Evolutionary conservation across 768 basidiomycete species (phyloP).

Genomic region (Leccinellum albellum): DNA sequence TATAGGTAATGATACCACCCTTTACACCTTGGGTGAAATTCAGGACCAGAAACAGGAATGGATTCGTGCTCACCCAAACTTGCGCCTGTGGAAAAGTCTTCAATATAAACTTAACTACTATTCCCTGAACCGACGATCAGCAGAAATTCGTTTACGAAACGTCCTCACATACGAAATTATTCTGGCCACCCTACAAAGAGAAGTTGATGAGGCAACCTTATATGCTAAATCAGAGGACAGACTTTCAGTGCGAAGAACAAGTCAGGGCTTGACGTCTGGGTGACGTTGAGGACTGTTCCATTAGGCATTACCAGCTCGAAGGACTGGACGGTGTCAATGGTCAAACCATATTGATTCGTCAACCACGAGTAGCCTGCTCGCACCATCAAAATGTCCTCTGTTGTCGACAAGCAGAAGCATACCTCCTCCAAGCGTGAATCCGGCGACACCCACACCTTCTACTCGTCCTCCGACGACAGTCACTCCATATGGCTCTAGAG

Average conservation of each 20-base stretch:
- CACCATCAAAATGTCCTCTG: background rate
- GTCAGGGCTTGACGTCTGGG: slow-evolving; percentile 31
- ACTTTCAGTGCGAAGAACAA: slow-evolving; percentile 34
- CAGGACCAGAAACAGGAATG: background rate
- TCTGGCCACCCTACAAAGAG: background rate
- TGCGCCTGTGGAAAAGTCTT: background rate
- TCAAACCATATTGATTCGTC: slow-evolving; percentile 58
- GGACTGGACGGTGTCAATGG: slow-evolving; percentile 49
- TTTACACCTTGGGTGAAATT: slow-evolving; percentile 14
- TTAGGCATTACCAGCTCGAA: slow-evolving; percentile 50
- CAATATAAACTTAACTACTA: background rate
- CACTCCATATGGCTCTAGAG: background rate
- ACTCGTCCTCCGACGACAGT: background rate
- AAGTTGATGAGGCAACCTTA: background rate
- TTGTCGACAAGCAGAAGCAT: background rate
- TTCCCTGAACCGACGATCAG: background rate
- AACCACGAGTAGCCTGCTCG: slow-evolving; percentile 36
- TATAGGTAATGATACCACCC: slow-evolving; percentile 44
- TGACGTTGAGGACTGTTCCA: slow-evolving; percentile 39
- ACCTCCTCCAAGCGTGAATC: background rate
- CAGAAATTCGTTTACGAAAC: too few relatives aligned
- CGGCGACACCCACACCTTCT: background rate
- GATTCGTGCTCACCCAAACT: background rate
- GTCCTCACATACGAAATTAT: background rate
- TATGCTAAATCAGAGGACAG: background rate